These are phyloP conservation scores for Tulasnella calospora DNA, from an alignment of 768 basidiomycete species.

Conservation along the genomic window DNA sequence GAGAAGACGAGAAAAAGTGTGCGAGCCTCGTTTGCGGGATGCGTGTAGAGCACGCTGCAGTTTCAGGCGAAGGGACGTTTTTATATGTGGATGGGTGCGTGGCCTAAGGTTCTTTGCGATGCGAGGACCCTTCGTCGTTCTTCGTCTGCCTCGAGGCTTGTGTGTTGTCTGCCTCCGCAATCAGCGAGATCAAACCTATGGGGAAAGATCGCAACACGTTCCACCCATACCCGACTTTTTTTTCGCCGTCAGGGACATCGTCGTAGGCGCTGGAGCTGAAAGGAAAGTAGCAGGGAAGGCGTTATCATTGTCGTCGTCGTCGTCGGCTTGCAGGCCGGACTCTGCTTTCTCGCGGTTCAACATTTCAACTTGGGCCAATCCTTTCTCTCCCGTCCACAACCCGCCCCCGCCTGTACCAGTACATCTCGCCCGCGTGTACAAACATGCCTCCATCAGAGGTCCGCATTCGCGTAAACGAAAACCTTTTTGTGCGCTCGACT, in stretches of 20 bases:
- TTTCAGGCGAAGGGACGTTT: neutral
- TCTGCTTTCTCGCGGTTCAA: neutral
- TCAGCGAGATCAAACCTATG: neutral
- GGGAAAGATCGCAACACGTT: neutral
- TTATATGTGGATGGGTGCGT: neutral
- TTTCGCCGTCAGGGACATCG: neutral
- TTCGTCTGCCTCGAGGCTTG: conserved; percentile 9
- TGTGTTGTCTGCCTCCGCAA: neutral
- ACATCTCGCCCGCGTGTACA: neutral
- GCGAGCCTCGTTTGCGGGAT: neutral
- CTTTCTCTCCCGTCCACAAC: neutral
- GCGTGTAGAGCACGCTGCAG: neutral
- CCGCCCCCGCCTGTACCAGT: neutral
- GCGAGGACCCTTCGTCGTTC: neutral
- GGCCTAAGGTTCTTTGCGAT: neutral
- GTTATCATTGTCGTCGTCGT: neutral
- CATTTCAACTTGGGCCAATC: neutral
- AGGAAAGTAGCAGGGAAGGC: neutral
- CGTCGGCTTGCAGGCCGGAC: neutral
- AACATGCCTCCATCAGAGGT: neutral
- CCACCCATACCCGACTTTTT: neutral
- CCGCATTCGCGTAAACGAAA: neutral
- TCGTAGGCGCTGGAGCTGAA: neutral
- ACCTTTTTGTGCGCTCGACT: neutral
- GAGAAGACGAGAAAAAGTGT: neutral